Percentiles rank a stretch among this genome's conserved stretches.
These are phyloP conservation scores for Chalciporus chontae DNA, from an alignment of 768 basidiomycete genomes.

Conservation along the genomic window DNA sequence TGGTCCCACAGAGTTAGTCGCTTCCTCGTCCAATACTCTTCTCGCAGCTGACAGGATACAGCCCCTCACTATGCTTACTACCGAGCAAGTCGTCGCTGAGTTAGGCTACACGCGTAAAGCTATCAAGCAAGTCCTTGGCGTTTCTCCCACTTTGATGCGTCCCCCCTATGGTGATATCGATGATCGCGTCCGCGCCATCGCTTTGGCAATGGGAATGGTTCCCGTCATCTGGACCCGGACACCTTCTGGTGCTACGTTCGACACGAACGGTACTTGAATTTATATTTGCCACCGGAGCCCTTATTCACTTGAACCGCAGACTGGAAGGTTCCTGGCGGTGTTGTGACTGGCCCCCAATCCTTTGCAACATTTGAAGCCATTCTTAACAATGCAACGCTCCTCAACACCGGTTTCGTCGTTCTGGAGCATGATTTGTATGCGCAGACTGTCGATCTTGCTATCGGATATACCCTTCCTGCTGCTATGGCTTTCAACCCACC, in stretches of 20 bases:
- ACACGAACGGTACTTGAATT: slow-evolving; percentile 58
- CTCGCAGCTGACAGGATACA: slow-evolving; percentile 26
- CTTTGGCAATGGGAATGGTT: slow-evolving; percentile 85
- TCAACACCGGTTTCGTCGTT: slow-evolving; percentile 79
- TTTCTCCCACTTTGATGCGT: slow-evolving; percentile 76
- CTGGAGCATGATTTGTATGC: slow-evolving; percentile 84
- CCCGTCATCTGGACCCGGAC: slow-evolving; percentile 88
- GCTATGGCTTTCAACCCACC: slow-evolving; percentile 64
- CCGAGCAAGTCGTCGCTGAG: slow-evolving; percentile 85
- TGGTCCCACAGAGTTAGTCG: slow-evolving; percentile 76
- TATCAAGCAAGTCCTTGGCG: slow-evolving; percentile 72
- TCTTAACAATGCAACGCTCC: slow-evolving; percentile 58
- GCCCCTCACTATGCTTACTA: slow-evolving; percentile 70
- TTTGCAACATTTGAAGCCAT: slow-evolving; percentile 70
- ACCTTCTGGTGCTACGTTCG: slow-evolving; percentile 52
- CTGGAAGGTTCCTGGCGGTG: slow-evolving; percentile 83
- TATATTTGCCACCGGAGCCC: neutral
- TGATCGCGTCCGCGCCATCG: slow-evolving; percentile 89
- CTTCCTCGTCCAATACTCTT: neutral
- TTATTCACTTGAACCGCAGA: slow-evolving; percentile 41
- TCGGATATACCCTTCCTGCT: slow-evolving; percentile 79
- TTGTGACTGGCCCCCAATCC: slow-evolving; percentile 61
- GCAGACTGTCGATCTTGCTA: slow-evolving; percentile 86
- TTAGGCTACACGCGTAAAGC: slow-evolving; percentile 88
- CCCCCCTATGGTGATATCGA: slow-evolving; percentile 87